Evolutionary conservation across 208 protist genomes (phyloP).

Genomic region (Strigomonas culicis): DNA sequence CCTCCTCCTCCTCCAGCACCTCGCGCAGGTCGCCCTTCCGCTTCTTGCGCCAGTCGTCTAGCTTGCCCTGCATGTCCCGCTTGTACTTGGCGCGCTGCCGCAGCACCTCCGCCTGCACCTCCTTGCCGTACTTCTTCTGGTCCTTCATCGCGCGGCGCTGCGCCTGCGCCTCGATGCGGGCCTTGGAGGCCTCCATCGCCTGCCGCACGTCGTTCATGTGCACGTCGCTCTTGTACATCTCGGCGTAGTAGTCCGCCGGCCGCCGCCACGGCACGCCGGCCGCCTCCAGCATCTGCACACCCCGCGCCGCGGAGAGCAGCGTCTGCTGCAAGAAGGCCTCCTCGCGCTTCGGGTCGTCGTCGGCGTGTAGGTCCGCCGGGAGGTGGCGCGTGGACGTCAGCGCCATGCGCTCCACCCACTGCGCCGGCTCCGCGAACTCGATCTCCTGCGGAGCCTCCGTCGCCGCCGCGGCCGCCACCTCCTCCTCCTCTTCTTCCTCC

Average conservation of each 20-base stretch:
- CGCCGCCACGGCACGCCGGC: slow-evolving; percentile 82
- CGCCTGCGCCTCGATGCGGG: slow-evolving; percentile 73
- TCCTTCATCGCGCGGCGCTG: slow-evolving; percentile 89
- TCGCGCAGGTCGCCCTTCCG: slow-evolving; percentile 68
- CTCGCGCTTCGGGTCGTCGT: slow-evolving; percentile 91
- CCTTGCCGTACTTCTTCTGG: slow-evolving; percentile 95
- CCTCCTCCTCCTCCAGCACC: slow-evolving; percentile 44
- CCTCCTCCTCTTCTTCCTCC: slow-evolving; percentile 23
- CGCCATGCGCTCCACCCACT: slow-evolving; percentile 91
- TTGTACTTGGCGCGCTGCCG: slow-evolving; percentile 93
- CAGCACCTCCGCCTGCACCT: slow-evolving; percentile 92
- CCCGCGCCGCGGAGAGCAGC: slow-evolving; percentile 71
- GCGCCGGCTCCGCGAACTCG: slow-evolving; percentile 81
- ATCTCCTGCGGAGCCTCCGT: slow-evolving; percentile 23
- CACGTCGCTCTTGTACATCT: slow-evolving; percentile 95
- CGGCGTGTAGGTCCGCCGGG: slow-evolving; percentile 73
- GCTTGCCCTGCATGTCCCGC: slow-evolving; percentile 82
- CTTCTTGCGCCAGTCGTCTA: slow-evolving; percentile 88
- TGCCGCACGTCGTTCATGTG: slow-evolving; percentile 93
- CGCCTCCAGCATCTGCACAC: slow-evolving; percentile 71
- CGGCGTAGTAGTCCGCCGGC: slow-evolving; percentile 94
- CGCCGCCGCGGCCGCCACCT: background rate
- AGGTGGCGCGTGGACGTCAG: slow-evolving; percentile 81
- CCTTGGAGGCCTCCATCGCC: slow-evolving; percentile 82
- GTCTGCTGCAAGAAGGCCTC: slow-evolving; percentile 93